Conservation (phyloP, 2,329 filamentous ascomycete genomes). For the Cladophialophora chaetospira region DNA sequence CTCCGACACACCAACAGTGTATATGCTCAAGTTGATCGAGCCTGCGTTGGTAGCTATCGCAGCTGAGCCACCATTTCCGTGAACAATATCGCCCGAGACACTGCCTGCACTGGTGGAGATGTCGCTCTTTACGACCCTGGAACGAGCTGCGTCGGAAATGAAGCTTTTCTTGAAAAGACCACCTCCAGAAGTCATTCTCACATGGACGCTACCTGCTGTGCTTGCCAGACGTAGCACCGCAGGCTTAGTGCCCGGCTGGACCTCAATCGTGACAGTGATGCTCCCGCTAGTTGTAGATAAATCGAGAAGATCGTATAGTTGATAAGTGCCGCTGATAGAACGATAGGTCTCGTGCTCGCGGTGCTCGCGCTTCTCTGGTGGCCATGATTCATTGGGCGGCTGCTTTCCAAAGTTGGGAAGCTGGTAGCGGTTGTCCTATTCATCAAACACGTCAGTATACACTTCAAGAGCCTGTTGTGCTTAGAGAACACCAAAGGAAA, state of each 20-base stretch:
- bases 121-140: slow-evolving; percentile 31
- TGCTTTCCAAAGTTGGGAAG: slow-evolving; percentile 15
- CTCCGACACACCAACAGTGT: slow-evolving; percentile 26
- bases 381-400: slow-evolving; percentile 11
- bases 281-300: slow-evolving; percentile 38
- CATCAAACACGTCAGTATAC: slow-evolving; percentile 4
- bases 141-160: slow-evolving; percentile 4
- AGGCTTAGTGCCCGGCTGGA: slow-evolving; percentile 39
- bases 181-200: slow-evolving; percentile 27
- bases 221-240: slow-evolving; percentile 36
- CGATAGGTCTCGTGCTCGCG: slow-evolving; percentile 28
- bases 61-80: slow-evolving; percentile 46
- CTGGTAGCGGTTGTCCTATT: slow-evolving; percentile 17
- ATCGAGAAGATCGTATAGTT: slow-evolving; percentile 38
- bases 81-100: slow-evolving; percentile 47
- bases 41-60: slow-evolving; percentile 52
- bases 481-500: neutral
- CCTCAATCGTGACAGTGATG: slow-evolving; percentile 36
- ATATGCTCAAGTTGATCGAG: slow-evolving; percentile 52
- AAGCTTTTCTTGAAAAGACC: slow-evolving; percentile 27
- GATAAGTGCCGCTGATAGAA: slow-evolving; percentile 36
- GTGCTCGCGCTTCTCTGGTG: slow-evolving; percentile 24
- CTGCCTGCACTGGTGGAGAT: slow-evolving; percentile 36
- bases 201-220: slow-evolving; percentile 35
- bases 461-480: neutral